Base-by-base conservation (phyloP, 148 eudicot species). In the Fagopyrum tataricum region DNA sequence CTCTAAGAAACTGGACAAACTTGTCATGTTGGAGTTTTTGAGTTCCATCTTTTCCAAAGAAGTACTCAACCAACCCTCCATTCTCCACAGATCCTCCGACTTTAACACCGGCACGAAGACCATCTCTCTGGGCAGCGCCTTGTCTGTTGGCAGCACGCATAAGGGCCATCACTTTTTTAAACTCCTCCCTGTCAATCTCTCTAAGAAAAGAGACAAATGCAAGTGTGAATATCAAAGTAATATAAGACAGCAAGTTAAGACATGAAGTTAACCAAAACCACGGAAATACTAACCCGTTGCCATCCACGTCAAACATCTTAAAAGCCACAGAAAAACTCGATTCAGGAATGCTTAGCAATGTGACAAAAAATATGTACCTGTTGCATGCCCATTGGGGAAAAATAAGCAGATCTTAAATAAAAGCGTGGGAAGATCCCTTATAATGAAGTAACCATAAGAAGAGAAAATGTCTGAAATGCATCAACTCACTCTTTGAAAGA, bases 91-190 rank as follows among this genome's bases (percentile, higher is more conserved):
- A 83, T 69, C 75, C 70, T 40, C 92, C 87, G 13, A 89, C 64
- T 75, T 81, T 87, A 13, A 64, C 56, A 24, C 98, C 98, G 72
- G 87, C 81, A 75, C 98, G 90, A 83, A 59, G 85, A 70, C 96
- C 96, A 80, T 87, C 88, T 58, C 84, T 72, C 59, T 93, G 96
- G 70, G 77, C 48, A 77, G 90, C 85, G 13, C 96, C 98, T 84
- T 90, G 98, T 81, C 98, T 93, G 76, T 90, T 89, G 69, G 83
- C 84, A 80, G 75, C 72, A 56, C 93, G 85, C 93, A 89, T 89
- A 61, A 83, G 77, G 51, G 78, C 76, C 90, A 89, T 89, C 40
- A 89, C 87, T 58, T 81, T 79, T 83, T 86, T 89, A 62, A 89
- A 89, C 80, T 93, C 98, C 17, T 85, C 89, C 74, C 83, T 83